Percentiles rank a stretch among this genome's conserved stretches.
Conservation (phyloP, 2,329 filamentous ascomycete species). For the Ascosphaera apis region DNA sequence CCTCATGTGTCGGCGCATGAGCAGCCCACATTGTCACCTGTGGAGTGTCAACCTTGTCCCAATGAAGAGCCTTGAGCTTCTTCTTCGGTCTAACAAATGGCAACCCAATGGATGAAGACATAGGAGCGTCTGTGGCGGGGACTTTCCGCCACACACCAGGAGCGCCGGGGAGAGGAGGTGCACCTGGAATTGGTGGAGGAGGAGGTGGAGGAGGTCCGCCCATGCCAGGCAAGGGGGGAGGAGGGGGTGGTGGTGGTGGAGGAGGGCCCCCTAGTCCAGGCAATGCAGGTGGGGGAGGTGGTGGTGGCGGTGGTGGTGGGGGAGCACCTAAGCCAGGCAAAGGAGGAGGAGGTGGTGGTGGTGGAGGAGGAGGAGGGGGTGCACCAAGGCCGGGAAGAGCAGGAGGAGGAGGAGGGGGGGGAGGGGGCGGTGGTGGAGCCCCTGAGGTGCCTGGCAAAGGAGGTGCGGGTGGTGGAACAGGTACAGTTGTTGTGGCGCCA, state of each 20-base stretch:
- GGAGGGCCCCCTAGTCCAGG: slow-evolving; percentile 20
- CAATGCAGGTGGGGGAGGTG: slow-evolving; percentile 24
- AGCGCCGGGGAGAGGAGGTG: slow-evolving; percentile 37
- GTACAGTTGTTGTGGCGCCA: too few relatives aligned
- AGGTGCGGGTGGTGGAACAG: slow-evolving; percentile 27
- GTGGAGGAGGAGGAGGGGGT: slow-evolving; percentile 26
- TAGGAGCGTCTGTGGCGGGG: slow-evolving; percentile 33
- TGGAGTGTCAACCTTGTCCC: slow-evolving; percentile 92
- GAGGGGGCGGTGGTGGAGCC: slow-evolving; percentile 18
- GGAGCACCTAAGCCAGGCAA: slow-evolving; percentile 18
- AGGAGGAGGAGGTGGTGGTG: slow-evolving; percentile 24
- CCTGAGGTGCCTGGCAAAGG: slow-evolving; percentile 22
- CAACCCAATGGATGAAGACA: slow-evolving; percentile 39
- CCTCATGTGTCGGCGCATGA: slow-evolving; percentile 64
- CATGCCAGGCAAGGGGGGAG: slow-evolving; percentile 19
- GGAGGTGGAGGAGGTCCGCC: slow-evolving; percentile 31
- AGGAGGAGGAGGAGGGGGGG: slow-evolving; percentile 16
- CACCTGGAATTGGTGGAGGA: slow-evolving; percentile 43
- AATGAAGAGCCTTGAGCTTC: slow-evolving; percentile 97
- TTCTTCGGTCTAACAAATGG: slow-evolving; percentile 82
- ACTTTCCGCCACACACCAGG: slow-evolving; percentile 41
- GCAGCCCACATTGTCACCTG: slow-evolving; percentile 83
- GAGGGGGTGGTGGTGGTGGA: slow-evolving; percentile 16
- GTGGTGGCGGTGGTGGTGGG: slow-evolving; percentile 19
- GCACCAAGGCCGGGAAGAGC: slow-evolving; percentile 15